phyloP scores from a whole-genome alignment of 371 early-diverging fungal species.

The Aphelidium insulamus region DNA sequence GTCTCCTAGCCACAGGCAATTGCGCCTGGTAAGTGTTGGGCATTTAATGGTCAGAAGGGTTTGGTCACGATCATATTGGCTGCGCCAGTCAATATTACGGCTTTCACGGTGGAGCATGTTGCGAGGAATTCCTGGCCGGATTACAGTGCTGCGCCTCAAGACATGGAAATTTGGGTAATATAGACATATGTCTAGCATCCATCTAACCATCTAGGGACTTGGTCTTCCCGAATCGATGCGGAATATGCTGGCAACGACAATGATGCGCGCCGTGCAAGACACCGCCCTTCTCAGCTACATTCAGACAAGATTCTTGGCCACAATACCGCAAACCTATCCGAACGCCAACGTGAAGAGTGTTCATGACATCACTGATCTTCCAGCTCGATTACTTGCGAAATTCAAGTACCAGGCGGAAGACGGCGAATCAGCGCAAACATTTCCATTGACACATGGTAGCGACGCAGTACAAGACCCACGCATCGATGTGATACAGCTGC shows the following conservation, averaged over 20 bases:
- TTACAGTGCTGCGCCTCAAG: constrained; percentile 30
- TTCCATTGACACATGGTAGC: constrained; percentile 10
- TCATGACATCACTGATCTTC: background rate
- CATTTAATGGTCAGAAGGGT: constrained; percentile 32
- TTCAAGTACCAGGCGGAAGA: constrained; percentile 11
- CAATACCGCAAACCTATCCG: constrained; percentile 1
- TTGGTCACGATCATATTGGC: constrained; percentile 33
- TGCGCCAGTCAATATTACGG: constrained; percentile 21
- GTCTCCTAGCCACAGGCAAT: too few relatives aligned
- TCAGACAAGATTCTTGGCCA: constrained; percentile 3
- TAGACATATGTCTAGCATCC: constrained; percentile 14
- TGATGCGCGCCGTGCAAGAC: background rate
- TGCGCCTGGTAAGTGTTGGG: constrained; percentile 64
- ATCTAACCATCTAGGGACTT: constrained; percentile 3
- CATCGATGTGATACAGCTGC: constrained; percentile 15
- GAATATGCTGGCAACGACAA: background rate
- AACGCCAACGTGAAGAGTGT: background rate
- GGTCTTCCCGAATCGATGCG: background rate
- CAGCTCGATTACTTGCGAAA: constrained; percentile 5
- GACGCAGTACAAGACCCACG: background rate
- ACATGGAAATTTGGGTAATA: constrained; percentile 46
- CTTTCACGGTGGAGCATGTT: constrained; percentile 44
- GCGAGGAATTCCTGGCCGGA: constrained; percentile 22
- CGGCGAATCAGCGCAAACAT: constrained; percentile 8
- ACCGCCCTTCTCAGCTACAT: constrained; percentile 6